Base-by-base conservation (phyloP, 2,329 filamentous ascomycete species). In the Botrytis deweyae region DNA sequence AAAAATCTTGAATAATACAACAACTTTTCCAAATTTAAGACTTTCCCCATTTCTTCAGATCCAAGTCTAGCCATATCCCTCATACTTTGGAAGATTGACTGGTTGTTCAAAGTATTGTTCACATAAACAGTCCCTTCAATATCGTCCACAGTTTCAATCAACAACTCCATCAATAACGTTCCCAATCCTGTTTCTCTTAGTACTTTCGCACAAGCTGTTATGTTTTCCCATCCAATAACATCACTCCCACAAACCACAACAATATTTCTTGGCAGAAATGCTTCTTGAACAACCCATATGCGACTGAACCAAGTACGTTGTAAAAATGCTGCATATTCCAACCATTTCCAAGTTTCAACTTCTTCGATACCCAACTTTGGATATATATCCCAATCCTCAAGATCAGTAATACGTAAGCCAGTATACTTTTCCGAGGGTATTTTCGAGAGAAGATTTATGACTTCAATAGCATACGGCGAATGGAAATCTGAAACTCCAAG, bases 241-340 rank as follows among this genome's bases (percentile, higher is more conserved):
- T 73, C 36, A 20, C 46, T 58, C 4, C 73, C 73, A 33, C 65
- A 70, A 9, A 73, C n/a, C 1, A 76, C 71, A 3, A 69, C 49
- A 22, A 75, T 44, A 9, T 72, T 65, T 25, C 42, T 40, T 14
- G 75, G 59, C 44, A 74, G 22, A 33, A 72, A 73, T 14, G 74
- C 73, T 55, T 75, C 74, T 61, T 75, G 74, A 6, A 75, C 71
- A 14, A 75, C 74, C 74, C 74, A 75, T 29, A 75, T 73, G 9
- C 74, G 69, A 40, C 66, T 69, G 29, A 75, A 75, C 74, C 74
- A 75, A 12, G 65, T 71, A 4, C 74, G 73, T 16, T 75, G 66
- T 22, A 75, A 36, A 36, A 76, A 76, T 12, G 64, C 73, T 14
- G 75, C 75, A 52, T 74, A 73, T 4, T 64, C 61, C 29, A 70